Base-by-base conservation (phyloP, 2,329 filamentous ascomycete species). In the Ilyonectria robusta region DNA sequence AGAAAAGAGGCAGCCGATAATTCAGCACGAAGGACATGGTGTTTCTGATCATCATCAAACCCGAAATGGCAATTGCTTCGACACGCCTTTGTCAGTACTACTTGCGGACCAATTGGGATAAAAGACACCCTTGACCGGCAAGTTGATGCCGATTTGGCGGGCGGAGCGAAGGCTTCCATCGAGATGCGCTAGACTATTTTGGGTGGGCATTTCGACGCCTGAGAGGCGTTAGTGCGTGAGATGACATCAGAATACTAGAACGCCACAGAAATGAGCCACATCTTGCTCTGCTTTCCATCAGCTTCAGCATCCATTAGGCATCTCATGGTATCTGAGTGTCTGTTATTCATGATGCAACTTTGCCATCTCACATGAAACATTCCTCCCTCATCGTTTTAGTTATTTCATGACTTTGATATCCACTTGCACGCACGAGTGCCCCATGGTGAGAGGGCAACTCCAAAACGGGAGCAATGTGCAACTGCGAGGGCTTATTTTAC, bases 141-240 rank as follows among this genome's bases (percentile, higher is more conserved):
- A 53, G 50, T 8, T 42, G 10, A 53, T 53, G 50, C 50, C 50
- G 50, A 35, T n/a, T 35, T 6, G 10, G 31, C 33, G 50, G 31
- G 40, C 40, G n/a, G 15, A n/a, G 40, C 40, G 15, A 42, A 7
- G n/a, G 17, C 7, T n/a, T n/a, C 5, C 7, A 42, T 2, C 1
- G 11, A 9, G 8, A 2, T 9, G 26, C 47, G 19, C 58, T 57
- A 48, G 40, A 17, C 63, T 29, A 1, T 17, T 69, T 68, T 55
- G 21, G 62, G 71, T 19, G 66, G 53, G 56, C 64, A 66, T 64
- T 68, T 73, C 67, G 67, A 57, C 66, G 23, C 23, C 23, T 23
- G 23, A 23, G 23, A 23, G 59, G 58, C 59, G 51, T 29, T 7
- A 2, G 5, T 11, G 35, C 6, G 6, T 40, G 31, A 57, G 21